Base-by-base conservation (phyloP, 2,329 filamentous ascomycete genomes). In the Diaporthe sp. region DNA sequence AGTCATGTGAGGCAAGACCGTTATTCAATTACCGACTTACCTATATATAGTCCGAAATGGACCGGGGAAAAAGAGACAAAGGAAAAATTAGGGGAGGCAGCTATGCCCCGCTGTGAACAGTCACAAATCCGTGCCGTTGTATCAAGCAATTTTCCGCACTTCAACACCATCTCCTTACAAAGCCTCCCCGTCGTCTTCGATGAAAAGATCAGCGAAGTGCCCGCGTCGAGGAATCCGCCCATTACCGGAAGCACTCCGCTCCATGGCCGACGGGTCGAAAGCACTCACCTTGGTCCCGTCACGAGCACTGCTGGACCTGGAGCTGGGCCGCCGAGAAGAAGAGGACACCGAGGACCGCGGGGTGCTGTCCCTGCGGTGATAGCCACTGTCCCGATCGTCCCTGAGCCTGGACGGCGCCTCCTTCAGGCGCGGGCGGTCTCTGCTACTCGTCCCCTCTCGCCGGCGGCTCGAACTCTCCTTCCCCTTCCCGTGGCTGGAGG, bases 251-350 rank as follows among this genome's bases (percentile, higher is more conserved):
- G 63, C 63, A 25, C 31, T 20, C 63, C 22, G 22, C 20, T 70
- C 65, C 3, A 70, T 15, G 2, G 34, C 34, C 8, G 65, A 55
- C 49, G 34, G 22, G 49, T 70, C 65, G 13, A 39, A 70, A 4
- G 15, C 17, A 42, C 65, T 70, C 22, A 70, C 65, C 65, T 70
- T 70, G 6, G 65, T 70, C 34, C 49, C 47, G 12, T 70, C 65
- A 17, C 15, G 42, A 31, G 12, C 4, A 13, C 5, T 34, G 61
- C 22, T 49, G 9, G 44, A 34, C 4, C 34, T 53, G 15, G 73
- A n/a, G 1, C 44, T 17, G 9, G 65, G 25, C 5, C 22, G 61
- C 39, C 39, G 61, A 6, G 57, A 65, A 4, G 37, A 44, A 17
- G 63, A 70, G 12, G 39, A 34, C 39, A 22, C 17, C 2, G 65